Evolutionary conservation across 169 alveolate species (phyloP).

Genomic region (Eimeria acervulina): DNA sequence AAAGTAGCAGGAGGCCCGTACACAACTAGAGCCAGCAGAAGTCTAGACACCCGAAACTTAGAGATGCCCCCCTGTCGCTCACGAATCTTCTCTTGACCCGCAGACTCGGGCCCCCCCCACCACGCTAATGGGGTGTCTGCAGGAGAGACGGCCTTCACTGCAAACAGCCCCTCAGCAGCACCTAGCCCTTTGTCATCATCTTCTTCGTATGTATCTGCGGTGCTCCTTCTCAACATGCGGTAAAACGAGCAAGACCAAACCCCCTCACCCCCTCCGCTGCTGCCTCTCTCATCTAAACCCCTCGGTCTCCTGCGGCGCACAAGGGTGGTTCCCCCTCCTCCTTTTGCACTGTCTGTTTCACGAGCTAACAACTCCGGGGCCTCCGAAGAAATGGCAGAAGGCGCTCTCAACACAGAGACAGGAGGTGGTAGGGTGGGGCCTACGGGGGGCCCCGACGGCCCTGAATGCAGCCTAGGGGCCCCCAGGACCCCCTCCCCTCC

Average conservation of each 20-base stretch:
- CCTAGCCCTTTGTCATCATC: not conserved
- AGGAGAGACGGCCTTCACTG: not conserved
- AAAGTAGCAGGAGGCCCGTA: conserved; percentile 48
- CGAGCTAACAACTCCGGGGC: not conserved
- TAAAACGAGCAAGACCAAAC: not conserved
- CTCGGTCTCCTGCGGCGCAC: not conserved
- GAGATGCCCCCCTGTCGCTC: not conserved
- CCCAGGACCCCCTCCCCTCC: not conserved
- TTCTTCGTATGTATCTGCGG: conserved; percentile 1
- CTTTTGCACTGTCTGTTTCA: not conserved
- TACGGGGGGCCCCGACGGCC: too few relatives aligned
- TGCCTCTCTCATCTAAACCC: not conserved
- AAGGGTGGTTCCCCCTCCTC: not conserved
- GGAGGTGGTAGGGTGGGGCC: too few relatives aligned
- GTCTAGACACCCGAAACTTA: not conserved
- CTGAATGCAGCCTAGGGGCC: not conserved
- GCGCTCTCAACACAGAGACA: too few relatives aligned
- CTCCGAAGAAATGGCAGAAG: too few relatives aligned
- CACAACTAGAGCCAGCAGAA: not conserved
- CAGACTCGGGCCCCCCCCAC: conserved; percentile 67
- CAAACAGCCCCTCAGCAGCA: not conserved
- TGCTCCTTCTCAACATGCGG: conserved; percentile 10
- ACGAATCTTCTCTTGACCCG: not conserved
- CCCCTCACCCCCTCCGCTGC: not conserved
- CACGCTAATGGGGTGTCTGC: conserved; percentile 27